Conservation (phyloP, 148 eudicot genomes). For the Dianthus caryophyllus region DNA sequence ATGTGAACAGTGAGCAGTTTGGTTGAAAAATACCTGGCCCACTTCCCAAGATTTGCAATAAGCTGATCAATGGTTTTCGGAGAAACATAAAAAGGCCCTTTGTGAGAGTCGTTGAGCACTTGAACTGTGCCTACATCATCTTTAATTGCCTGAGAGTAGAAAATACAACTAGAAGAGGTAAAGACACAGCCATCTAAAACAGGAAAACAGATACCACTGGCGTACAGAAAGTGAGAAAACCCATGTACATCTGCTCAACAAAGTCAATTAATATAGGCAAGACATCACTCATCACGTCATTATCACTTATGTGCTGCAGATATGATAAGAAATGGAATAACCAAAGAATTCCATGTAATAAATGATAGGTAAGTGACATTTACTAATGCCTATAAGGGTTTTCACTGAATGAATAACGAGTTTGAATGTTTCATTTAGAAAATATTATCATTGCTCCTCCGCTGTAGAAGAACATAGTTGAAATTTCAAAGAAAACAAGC, state of each 20-base stretch:
- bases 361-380: background rate
- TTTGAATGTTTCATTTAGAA: background rate
- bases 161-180: constrained; percentile 3
- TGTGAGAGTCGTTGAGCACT: constrained; percentile 77
- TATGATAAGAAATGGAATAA: background rate
- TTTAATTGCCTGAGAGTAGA: constrained; percentile 47
- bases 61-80: constrained; percentile 85
- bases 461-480: background rate
- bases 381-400: no score
- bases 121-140: constrained; percentile 88
- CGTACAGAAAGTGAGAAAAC: background rate
- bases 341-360: background rate
- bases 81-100: constrained; percentile 93
- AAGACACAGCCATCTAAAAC: background rate
- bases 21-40: constrained; percentile 64
- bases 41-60: constrained; percentile 84
- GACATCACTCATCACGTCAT: background rate
- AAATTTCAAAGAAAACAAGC: no score
- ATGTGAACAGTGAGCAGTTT: background rate
- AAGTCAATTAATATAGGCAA: background rate
- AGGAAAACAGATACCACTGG: background rate
- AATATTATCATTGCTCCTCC: background rate
- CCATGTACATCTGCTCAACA: background rate
- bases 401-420: background rate
- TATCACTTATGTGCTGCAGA: background rate